Base-by-base conservation (phyloP, 139 green algal species). In the Chlamydomonas asymmetrica region DNA sequence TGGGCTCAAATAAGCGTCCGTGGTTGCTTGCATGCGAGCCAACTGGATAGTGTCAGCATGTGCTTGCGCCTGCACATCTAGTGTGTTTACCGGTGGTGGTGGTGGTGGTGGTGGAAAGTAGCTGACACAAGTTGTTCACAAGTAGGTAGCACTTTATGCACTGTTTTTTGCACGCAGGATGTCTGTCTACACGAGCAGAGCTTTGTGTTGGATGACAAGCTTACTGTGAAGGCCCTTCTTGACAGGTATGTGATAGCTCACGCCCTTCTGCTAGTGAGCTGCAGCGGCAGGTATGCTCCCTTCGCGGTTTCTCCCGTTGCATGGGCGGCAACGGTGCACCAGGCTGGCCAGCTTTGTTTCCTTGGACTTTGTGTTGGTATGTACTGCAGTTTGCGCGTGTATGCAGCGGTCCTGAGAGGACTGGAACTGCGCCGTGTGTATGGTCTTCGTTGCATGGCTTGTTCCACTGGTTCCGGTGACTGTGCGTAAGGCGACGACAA, bases 131-230 rank as follows among this genome's bases (percentile, higher is more conserved):
- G n/a, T n/a, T n/a, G n/a, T n/a, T n/a, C n/a, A n/a, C n/a, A n/a
- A n/a, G n/a, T n/a, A n/a, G n/a, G n/a, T n/a, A n/a, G n/a, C n/a
- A n/a, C n/a, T n/a, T n/a, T n/a, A n/a, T n/a, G n/a, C n/a, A n/a
- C n/a, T n/a, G n/a, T n/a, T n/a, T n/a, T n/a, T n/a, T n/a, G n/a
- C n/a, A n/a, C n/a, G n/a, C n/a, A n/a, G 54, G 88, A 92, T 2
- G 65, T 74, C 31, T 70, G 50, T 6, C 63, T 82, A 49, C 40
- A 78, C 16, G 76, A 82, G 13, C 76, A 82, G 69, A 35, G 40
- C 4, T 82, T 76, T 34, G 23, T 82, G 16, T 20, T 77, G 50
- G 76, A 82, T 27, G 69, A 78, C 40, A 43, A n/a, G 1, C 5
- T 78, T 52, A 78, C 69, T 38, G 76, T 82, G 38, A 35, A 66